Percentiles rank a stretch among this genome's conserved stretches.
Evolutionary conservation across 2,329 filamentous ascomycete species (phyloP).

Genomic region (Pseudogymnoascus sp.): DNA sequence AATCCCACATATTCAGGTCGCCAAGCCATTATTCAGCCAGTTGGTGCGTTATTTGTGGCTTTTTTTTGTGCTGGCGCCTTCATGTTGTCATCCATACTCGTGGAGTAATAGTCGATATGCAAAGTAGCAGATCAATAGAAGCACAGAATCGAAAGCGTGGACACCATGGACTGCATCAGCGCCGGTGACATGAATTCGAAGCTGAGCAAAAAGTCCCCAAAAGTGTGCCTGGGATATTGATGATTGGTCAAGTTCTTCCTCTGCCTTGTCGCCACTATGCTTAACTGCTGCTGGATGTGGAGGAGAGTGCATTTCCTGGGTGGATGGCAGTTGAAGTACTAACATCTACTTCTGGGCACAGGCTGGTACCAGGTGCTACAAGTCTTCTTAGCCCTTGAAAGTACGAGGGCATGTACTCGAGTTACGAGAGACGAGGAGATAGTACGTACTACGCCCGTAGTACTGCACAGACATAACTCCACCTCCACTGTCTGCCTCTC

Average conservation of each 20-base stretch:
- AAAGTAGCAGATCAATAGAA: not conserved
- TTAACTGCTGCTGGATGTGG: constrained; percentile 5
- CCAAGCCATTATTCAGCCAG: not conserved
- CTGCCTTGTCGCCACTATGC: constrained; percentile 5
- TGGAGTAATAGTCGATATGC: not conserved
- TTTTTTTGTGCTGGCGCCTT: constrained; percentile 4
- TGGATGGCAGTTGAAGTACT: constrained; percentile 1
- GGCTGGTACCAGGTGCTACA: not conserved
- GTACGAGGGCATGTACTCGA: not conserved
- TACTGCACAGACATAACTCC: not conserved
- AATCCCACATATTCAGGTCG: not conserved
- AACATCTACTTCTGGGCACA: not conserved
- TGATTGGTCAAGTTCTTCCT: not conserved
- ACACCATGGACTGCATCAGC: not conserved
- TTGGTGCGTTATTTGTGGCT: not conserved
- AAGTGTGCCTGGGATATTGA: not conserved
- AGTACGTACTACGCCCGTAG: not conserved
- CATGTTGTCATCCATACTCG: not conserved
- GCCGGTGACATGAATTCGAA: not conserved
- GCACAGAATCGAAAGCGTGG: constrained; percentile 1
- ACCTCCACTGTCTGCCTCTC: constrained; percentile 25
- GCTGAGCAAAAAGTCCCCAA: not conserved
- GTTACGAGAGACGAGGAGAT: not conserved
- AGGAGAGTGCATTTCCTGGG: not conserved
- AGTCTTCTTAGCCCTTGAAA: not conserved